These are phyloP conservation scores for Pseudomassariella vexata DNA, from an alignment of 2,329 filamentous ascomycete species.

Conservation along the genomic window DNA sequence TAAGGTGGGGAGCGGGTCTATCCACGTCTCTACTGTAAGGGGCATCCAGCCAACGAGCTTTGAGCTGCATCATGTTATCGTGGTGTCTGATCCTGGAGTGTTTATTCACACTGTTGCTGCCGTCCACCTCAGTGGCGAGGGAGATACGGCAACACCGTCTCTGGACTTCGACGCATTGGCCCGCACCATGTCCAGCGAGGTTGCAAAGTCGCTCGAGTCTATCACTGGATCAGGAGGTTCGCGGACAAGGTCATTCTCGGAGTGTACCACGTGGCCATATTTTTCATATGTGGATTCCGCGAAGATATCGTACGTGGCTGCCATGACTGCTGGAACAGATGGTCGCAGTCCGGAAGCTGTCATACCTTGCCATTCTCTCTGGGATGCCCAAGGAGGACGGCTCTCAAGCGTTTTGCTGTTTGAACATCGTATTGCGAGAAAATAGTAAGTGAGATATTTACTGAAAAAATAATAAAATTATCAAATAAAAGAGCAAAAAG, in stretches of 20 bases:
- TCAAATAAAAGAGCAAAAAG: too few species aligned
- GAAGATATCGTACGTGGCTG: slow-evolving; percentile 7
- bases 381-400: background rate
- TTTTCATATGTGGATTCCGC: slow-evolving; percentile 17
- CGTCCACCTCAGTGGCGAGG: slow-evolving; percentile 1
- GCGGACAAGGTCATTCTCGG: slow-evolving; percentile 2
- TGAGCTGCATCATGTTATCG: slow-evolving; percentile 18
- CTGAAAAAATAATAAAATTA: too few species aligned
- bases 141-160: background rate
- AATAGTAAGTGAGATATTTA: too few species aligned
- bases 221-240: too few species aligned
- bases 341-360: slow-evolving; percentile 11
- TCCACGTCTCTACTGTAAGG: slow-evolving; percentile 10
- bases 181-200: too few species aligned
- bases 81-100: slow-evolving; percentile 8
- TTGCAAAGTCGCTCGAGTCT: too few species aligned
- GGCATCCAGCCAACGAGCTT: too few species aligned
- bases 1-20: slow-evolving; percentile 19
- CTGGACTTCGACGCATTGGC: too few species aligned
- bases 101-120: slow-evolving; percentile 18
- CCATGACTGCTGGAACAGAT: background rate
- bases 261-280: slow-evolving; percentile 13
- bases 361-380: slow-evolving; percentile 2
- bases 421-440: too few species aligned
- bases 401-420: too few species aligned